phyloP scores from a whole-genome alignment of 306 rosid genomes.

The Cucumis melo region DNA sequence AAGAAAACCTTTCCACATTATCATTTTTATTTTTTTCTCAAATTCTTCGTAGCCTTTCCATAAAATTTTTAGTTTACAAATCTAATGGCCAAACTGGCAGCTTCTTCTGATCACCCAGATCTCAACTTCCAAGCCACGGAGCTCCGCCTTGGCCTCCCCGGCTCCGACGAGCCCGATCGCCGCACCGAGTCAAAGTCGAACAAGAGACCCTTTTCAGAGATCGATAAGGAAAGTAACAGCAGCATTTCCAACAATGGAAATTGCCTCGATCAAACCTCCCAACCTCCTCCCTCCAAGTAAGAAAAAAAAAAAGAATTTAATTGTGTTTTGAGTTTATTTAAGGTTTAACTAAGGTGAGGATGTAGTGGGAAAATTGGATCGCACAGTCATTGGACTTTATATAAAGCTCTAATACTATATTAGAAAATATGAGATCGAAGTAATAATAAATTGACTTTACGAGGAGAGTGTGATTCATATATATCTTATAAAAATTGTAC shows the following conservation, averaged over 20 bases:
- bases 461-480: too few relatives aligned
- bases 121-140: constrained; percentile 7
- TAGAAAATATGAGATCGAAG: too few relatives aligned
- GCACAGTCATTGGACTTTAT: too few relatives aligned
- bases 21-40: background rate
- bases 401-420: too few relatives aligned
- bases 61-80: too few relatives aligned
- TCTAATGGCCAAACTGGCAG: background rate
- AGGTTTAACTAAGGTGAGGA: too few relatives aligned
- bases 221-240: background rate
- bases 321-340: too few relatives aligned
- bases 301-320: background rate
- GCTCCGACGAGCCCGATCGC: background rate
- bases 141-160: constrained; percentile 5
- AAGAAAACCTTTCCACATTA: background rate
- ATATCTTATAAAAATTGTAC: too few relatives aligned
- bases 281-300: constrained; percentile 46
- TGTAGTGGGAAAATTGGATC: too few relatives aligned
- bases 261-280: background rate
- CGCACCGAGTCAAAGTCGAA: background rate
- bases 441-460: too few relatives aligned
- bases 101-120: background rate
- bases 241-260: constrained; percentile 4
- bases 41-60: background rate
- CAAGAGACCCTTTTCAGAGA: background rate